Conservation (phyloP, 768 basidiomycete species). For the Rubroboletus pulcherrimus region DNA sequence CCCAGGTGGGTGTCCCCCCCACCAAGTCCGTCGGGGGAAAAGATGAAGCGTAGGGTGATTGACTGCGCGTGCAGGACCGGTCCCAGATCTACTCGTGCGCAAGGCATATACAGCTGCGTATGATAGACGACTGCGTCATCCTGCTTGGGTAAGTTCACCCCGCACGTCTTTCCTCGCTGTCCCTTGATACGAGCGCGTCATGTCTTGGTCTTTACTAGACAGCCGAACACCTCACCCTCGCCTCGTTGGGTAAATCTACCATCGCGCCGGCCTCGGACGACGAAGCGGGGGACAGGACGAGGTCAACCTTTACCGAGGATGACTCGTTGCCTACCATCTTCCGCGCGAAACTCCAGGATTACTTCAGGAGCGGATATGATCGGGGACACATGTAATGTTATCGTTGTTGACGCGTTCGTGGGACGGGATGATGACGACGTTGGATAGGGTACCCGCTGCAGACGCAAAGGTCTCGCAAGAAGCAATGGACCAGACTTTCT, state of each 20-base stretch:
- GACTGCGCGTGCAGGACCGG: slow-evolving; percentile 60
- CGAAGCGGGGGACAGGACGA: slow-evolving; percentile 60
- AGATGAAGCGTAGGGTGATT: neutral
- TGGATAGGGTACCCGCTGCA: slow-evolving; percentile 85
- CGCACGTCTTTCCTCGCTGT: no score
- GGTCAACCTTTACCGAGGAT: slow-evolving; percentile 84
- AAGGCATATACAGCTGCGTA: slow-evolving; percentile 88
- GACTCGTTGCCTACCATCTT: slow-evolving; percentile 68
- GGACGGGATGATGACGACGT: neutral
- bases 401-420: neutral
- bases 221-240: slow-evolving; percentile 87
- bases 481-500: slow-evolving; percentile 97
- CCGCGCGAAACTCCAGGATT: slow-evolving; percentile 82
- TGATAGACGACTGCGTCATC: slow-evolving; percentile 86
- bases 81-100: slow-evolving; percentile 73
- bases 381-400: slow-evolving; percentile 87
- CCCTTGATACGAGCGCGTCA: neutral
- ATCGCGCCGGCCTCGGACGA: slow-evolving; percentile 33
- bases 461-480: slow-evolving; percentile 90
- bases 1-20: slow-evolving; percentile 16
- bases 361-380: slow-evolving; percentile 91
- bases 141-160: slow-evolving; percentile 72
- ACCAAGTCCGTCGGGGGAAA: neutral
- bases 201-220: slow-evolving; percentile 49
- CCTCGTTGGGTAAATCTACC: slow-evolving; percentile 58